Evolutionary conservation across 1,139 yeast genomes (phyloP), one percentile per base, ranked within the genome.

Genomic region (Pichia sp.): DNA sequence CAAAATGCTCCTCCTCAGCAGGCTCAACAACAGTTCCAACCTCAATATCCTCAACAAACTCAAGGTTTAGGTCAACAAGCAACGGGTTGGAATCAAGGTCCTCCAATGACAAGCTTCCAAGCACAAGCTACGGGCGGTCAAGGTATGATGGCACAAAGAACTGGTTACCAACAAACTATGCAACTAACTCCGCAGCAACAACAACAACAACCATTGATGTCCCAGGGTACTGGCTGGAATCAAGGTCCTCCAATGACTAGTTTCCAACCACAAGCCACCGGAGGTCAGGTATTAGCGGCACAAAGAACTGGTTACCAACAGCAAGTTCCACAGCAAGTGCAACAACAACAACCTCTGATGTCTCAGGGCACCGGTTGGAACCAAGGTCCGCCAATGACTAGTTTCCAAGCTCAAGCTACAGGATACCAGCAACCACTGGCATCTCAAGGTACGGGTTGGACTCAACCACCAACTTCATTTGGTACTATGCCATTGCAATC

Each of bases 111-210:
- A 1, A 33, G 40, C 15, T 44, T 44, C 21, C 32, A 51, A 37
- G 54, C 72, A 19, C 69, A 62, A 55, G 69, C 67, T 6, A 69
- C 56, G 9, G 38, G 38, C 9, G n/a, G 53, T 15, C 61, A 56
- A 37, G 54, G 53, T 3, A 40, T 53, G 22, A 31, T 53, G 40
- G 62, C 66, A 4, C 72, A 66, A 45, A 59, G 55, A 32, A 66
- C 72, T 2, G 67, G 55, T 15, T 64, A 35, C 17, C 47, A 20
- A 55, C 64, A 61, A 41, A 42, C 47, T 14, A 12, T 12, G 5
- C 17, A 12, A 25, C 15, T 8, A 14, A n/a, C 9, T 12, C 4
- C 5, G 12, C 7, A 9, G 7, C 17, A 16, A 16, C 61, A 18
- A 21, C 46, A 39, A 28, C n/a, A 7, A 5, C 52, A 38, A 39